A percentile compares a stretch with the other conserved stretches of the same genome.
These are phyloP conservation scores for Staphylotrichum tortipilum DNA, from an alignment of 495 filamentous ascomycete species.

Conservation along the genomic window DNA sequence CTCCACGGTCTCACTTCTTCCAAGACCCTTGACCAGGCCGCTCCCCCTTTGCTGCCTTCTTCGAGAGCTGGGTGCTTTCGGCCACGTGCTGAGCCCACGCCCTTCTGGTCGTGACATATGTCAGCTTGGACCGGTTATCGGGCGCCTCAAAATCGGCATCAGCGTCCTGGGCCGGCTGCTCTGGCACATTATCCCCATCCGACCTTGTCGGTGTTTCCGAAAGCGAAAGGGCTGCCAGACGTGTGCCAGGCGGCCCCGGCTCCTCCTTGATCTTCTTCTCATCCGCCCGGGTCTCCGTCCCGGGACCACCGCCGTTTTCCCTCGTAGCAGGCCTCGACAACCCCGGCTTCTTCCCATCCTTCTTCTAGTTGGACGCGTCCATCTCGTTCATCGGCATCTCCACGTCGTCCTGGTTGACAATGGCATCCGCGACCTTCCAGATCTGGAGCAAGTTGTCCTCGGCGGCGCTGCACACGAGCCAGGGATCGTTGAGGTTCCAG, in stretches of 20 bases:
- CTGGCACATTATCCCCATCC: neutral
- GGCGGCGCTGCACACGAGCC: slow-evolving; percentile 87
- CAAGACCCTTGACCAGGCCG: no score
- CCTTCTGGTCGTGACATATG: slow-evolving; percentile 6
- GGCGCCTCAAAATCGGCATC: neutral
- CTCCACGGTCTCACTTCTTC: neutral
- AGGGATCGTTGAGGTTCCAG: slow-evolving; percentile 94
- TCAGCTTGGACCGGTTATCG: neutral
- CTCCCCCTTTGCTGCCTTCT: neutral
- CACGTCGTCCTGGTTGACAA: slow-evolving; percentile 72
- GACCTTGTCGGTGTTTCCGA: neutral
- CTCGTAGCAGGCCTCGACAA: neutral
- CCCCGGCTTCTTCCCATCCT: slow-evolving; percentile 1
- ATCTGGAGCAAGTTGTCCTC: slow-evolving; percentile 96
- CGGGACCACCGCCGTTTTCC: neutral
- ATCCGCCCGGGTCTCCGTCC: neutral
- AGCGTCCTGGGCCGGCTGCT: neutral
- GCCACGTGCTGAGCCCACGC: neutral
- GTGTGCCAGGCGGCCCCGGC: no score
- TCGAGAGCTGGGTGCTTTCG: no score
- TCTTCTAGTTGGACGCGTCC: slow-evolving; percentile 36
- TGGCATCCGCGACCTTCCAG: slow-evolving; percentile 88
- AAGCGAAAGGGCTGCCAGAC: no score
- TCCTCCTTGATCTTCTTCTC: no score
- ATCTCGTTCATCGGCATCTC: slow-evolving; percentile 74